These are phyloP conservation scores for Spinacia oleracea DNA, from an alignment of 179 eudicot genomes.

Conservation along the genomic window DNA sequence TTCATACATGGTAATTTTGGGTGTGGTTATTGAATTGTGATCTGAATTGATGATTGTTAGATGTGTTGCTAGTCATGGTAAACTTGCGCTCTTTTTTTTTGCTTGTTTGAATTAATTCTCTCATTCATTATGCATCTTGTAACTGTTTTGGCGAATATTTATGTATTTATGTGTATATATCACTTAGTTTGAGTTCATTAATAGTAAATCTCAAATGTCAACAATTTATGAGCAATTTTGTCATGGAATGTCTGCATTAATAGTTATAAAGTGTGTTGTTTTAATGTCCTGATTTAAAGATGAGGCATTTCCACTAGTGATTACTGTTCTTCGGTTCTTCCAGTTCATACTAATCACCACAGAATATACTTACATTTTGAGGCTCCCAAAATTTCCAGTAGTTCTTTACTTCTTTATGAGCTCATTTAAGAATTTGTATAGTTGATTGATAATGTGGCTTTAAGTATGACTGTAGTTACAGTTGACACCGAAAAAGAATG, in stretches of 20 bases:
- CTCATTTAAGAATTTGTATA: not conserved
- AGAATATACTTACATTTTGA: not conserved
- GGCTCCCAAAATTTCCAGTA: not conserved
- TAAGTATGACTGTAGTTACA: not conserved
- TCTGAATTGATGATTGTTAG: not conserved
- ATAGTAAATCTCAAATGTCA: not conserved
- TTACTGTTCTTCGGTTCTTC: not conserved
- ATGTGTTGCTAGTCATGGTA: not conserved
- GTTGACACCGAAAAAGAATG: not conserved
- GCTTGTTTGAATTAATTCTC: not conserved
- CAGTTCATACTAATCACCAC: not conserved
- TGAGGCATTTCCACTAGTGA: not conserved
- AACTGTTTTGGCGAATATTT: not conserved
- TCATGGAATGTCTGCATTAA: not conserved
- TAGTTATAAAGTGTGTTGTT: not conserved
- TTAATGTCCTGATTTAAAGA: not conserved
- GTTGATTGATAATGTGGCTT: not conserved
- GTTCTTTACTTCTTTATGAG: not conserved
- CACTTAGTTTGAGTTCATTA: not conserved
- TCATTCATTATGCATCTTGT: not conserved
- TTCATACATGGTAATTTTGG: slow-evolving; percentile 13
- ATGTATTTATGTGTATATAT: not conserved
- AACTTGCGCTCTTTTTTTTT: not conserved
- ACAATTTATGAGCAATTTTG: not conserved
- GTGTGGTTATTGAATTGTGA: not conserved